A percentile compares a stretch with the other conserved stretches of the same genome.
phyloP scores from a whole-genome alignment of 208 protist genomes.

The Crithidia mellificae region DNA sequence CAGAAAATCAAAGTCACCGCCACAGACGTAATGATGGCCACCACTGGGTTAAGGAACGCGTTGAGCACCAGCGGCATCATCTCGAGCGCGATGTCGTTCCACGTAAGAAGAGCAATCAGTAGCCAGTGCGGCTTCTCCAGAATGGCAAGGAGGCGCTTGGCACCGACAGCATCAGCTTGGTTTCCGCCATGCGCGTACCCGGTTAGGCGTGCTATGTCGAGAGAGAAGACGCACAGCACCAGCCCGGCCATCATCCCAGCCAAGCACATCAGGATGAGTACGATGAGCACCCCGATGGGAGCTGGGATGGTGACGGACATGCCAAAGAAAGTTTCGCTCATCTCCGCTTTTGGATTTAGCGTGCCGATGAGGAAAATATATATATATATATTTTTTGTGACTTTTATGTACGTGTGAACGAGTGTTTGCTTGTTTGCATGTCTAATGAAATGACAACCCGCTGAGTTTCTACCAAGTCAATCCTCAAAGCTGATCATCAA shows the following conservation, averaged over 20 bases:
- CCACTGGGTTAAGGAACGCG: conserved; percentile 52
- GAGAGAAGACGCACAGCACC: conserved; percentile 66
- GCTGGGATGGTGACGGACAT: conserved; percentile 40
- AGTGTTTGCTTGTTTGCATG: background rate
- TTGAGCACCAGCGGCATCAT: conserved; percentile 75
- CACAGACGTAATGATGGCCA: conserved; percentile 55
- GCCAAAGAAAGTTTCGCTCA: conserved; percentile 43
- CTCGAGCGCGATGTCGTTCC: conserved; percentile 65
- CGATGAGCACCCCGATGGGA: conserved; percentile 37
- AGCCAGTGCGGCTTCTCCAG: conserved; percentile 68
- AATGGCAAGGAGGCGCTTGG: conserved; percentile 53
- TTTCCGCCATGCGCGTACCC: conserved; percentile 33
- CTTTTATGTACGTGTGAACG: background rate
- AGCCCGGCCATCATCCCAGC: conserved; percentile 55
- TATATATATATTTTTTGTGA: background rate
- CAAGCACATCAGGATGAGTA: conserved; percentile 52
- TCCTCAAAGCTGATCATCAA: conserved; percentile 2
- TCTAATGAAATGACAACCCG: background rate
- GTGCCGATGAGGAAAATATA: too few species aligned
- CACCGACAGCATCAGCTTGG: conserved; percentile 36
- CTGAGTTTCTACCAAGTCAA: conserved; percentile 4
- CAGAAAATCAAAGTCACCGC: conserved; percentile 66
- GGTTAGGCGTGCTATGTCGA: conserved; percentile 50
- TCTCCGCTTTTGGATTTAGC: conserved; percentile 3
- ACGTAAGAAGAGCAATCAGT: conserved; percentile 63